phyloP scores from a whole-genome alignment of 2,329 filamentous ascomycete genomes.

The Tolypocladium endophyticum region DNA sequence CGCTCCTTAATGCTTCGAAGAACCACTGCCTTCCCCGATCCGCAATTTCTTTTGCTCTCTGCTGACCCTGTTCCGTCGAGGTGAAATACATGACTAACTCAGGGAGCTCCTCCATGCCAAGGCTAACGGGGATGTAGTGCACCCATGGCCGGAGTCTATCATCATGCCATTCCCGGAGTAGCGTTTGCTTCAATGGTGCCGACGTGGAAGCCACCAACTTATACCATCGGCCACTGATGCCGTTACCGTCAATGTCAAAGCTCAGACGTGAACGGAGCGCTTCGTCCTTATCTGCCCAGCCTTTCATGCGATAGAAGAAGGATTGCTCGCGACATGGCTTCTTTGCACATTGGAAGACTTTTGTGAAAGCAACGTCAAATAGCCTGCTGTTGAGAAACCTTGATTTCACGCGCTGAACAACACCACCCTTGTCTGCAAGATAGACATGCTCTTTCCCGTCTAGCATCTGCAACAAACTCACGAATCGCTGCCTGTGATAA shows the following conservation, averaged over 20 bases:
- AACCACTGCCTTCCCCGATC: no score
- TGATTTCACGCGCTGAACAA: conserved; percentile 4
- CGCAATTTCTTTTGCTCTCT: no score
- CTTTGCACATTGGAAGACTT: conserved; percentile 31
- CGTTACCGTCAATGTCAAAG: conserved; percentile 47
- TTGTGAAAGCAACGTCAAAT: conserved; percentile 34
- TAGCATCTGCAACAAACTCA: conserved; percentile 23
- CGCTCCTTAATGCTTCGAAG: no score
- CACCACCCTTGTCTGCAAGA: conserved; percentile 13
- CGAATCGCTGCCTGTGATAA: conserved; percentile 38
- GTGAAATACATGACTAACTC: no score
- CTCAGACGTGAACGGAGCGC: conserved; percentile 28
- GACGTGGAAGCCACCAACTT: conserved; percentile 36
- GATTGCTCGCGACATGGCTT: conserved; percentile 24
- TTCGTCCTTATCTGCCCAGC: conserved; percentile 22
- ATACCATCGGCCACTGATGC: conserved; percentile 42
- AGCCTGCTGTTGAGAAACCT: conserved; percentile 26
- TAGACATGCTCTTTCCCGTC: conserved; percentile 16
- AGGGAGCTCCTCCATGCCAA: no score
- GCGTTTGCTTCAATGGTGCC: conserved; percentile 38
- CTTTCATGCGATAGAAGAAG: conserved; percentile 16
- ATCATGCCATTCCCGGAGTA: conserved; percentile 48
- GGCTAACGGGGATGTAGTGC: conserved; percentile 18
- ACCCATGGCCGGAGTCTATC: conserved; percentile 44
- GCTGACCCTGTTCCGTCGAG: no score